These are phyloP conservation scores for Chlorella sp. DNA, from an alignment of 139 green algal species.

Conservation along the genomic window DNA sequence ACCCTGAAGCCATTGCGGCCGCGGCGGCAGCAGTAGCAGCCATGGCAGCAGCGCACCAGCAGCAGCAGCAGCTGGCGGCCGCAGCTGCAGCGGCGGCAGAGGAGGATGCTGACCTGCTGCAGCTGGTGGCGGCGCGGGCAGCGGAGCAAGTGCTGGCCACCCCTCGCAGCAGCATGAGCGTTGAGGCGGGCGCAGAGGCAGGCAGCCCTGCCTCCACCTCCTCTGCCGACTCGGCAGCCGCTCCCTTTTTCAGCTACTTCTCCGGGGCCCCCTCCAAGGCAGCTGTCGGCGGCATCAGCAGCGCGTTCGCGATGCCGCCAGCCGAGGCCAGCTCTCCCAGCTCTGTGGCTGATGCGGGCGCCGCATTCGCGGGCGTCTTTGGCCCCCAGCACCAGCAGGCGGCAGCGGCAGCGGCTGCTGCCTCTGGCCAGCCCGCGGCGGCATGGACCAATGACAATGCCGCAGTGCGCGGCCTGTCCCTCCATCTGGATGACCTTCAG, in stretches of 20 bases:
- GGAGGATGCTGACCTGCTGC: not conserved
- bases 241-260: slow-evolving; percentile 16
- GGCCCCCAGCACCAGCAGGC: not conserved
- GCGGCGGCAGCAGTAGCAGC: slow-evolving; percentile 21
- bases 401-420: not conserved
- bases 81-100: not conserved
- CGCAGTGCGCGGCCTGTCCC: slow-evolving; percentile 21
- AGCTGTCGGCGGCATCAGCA: not conserved
- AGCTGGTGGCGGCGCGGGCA: not conserved
- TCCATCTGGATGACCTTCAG: slow-evolving; percentile 27
- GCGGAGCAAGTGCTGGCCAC: not conserved
- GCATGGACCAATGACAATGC: slow-evolving; percentile 43
- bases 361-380: not conserved
- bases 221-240: not conserved
- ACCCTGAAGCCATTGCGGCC: slow-evolving; percentile 15
- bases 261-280: not conserved
- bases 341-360: slow-evolving; percentile 9
- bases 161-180: not conserved
- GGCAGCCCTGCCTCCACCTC: not conserved
- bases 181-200: not conserved
- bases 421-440: not conserved
- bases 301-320: not conserved
- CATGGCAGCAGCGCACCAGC: slow-evolving; percentile 29
- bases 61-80: slow-evolving; percentile 14
- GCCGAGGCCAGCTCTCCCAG: not conserved